Evolutionary conservation across 306 rosid species (phyloP), one percentile per base, ranked within the genome.

Genomic region (Sicyos baderoa): DNA sequence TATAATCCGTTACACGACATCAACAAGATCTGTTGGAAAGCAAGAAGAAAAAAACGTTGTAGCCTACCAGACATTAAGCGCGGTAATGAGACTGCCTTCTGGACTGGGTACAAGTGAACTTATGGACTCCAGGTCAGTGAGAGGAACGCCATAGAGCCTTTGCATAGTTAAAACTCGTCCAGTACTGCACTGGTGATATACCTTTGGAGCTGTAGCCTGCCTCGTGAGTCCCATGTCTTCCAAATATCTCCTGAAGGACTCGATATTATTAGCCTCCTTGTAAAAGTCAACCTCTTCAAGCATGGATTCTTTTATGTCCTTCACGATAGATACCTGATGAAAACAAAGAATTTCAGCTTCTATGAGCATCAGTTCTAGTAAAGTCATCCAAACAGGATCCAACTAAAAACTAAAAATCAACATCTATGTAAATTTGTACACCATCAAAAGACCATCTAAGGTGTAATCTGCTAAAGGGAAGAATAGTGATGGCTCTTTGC

Each of bases 281-380:
- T 84, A 72, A 72, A 93, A 93, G 90, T 93, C 96, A 79, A 89
- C 96, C 76, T 93, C 98, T 83, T 89, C 98, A 71, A 93, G 98
- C 97, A 93, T 89, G 47, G 97, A 88, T 54, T 82, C 94, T n/a
- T 87, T 83, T 74, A 93, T 93, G 87, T 88, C 98, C 75, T 93
- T 81, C 74, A 93, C 97, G 60, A 93, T 85, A 80, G 95, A 91
- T 77, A 66, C 71, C 71, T 66, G 32, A 44, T 2, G 55, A 45
- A n/a, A n/a, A 47, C 14, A 47, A 18, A 75, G 77, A 73, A 65
- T 74, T 27, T 40, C 53, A 59, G 51, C 71, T 22, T 66, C 21
- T 44, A 12, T 44, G 40, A 66, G 54, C 37, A 14, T 45, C 51
- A 47, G 13, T 66, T 66, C 54, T 47, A 22, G 19, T 19, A 23